phyloP scores from a whole-genome alignment of 2,329 filamentous ascomycete genomes.

The Monilinia fructicola region DNA sequence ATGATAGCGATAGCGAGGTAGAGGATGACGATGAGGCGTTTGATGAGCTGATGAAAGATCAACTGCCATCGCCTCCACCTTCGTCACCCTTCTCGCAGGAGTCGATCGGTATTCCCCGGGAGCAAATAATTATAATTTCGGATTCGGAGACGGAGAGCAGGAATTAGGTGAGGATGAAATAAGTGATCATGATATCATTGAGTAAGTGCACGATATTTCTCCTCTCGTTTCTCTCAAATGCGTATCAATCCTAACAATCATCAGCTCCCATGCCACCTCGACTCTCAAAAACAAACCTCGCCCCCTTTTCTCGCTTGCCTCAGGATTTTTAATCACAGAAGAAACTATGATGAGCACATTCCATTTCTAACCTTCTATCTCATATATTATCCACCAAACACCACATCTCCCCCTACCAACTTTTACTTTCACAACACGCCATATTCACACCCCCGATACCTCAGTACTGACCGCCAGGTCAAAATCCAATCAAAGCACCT shows the following conservation, averaged over 20 bases:
- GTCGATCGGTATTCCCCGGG: background rate
- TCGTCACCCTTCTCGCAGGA: background rate
- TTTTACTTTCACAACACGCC: no score
- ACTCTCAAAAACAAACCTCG: background rate
- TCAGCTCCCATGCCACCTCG: background rate
- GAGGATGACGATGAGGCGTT: conserved; percentile 1
- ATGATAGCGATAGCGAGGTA: conserved; percentile 24
- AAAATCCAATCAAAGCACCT: no score
- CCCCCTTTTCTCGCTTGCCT: background rate
- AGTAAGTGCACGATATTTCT: no score
- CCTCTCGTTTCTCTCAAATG: background rate
- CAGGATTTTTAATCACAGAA: background rate
- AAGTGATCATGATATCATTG: no score
- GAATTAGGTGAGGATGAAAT: background rate
- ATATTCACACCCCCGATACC: no score
- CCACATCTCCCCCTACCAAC: background rate
- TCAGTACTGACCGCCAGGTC: no score
- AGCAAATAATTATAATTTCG: background rate
- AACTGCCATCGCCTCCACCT: background rate
- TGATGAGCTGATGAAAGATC: conserved; percentile 1
- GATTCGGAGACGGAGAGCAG: background rate
- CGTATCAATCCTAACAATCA: background rate
- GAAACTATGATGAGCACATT: background rate
- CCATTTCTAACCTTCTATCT: background rate
- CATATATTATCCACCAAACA: background rate